phyloP scores from a whole-genome alignment of 2,329 filamentous ascomycete species.

The Colletotrichum melonis region DNA sequence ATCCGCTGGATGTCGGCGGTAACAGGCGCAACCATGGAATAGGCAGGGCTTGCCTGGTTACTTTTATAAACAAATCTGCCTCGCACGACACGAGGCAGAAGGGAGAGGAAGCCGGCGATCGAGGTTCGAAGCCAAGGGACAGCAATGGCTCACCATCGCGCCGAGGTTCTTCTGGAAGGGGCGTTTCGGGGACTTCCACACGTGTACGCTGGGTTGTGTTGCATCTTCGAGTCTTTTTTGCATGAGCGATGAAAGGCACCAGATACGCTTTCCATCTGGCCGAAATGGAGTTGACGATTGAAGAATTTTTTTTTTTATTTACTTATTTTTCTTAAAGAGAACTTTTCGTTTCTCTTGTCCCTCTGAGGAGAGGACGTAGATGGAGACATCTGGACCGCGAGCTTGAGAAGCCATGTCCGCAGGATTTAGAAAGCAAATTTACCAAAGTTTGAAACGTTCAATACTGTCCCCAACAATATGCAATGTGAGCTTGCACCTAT shows the following conservation, averaged over 20 bases:
- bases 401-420: constrained; percentile 28
- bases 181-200: constrained; percentile 34
- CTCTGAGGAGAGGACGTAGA: neutral
- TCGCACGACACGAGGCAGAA: neutral
- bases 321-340: neutral
- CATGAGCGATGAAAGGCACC: constrained; percentile 37
- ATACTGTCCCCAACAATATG: neutral
- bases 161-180: constrained; percentile 19
- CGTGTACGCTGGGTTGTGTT: constrained; percentile 28
- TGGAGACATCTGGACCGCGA: constrained; percentile 7
- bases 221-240: constrained; percentile 32
- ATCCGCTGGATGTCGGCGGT: constrained; percentile 13
- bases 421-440: constrained; percentile 25
- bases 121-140: neutral
- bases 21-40: constrained; percentile 31
- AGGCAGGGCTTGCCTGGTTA: constrained; percentile 33
- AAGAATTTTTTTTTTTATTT: constrained; percentile 2
- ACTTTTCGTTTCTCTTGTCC: neutral
- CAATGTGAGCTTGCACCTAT: neutral
- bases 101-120: constrained; percentile 20
- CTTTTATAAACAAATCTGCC: constrained; percentile 19
- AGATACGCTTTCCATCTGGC: constrained; percentile 30
- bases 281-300: constrained; percentile 32
- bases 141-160: constrained; percentile 4
- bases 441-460: constrained; percentile 12